A percentile compares a stretch with the other conserved stretches of the same genome.
Conservation (phyloP, 116 monocot genomes). For the Iris pallida region DNA sequence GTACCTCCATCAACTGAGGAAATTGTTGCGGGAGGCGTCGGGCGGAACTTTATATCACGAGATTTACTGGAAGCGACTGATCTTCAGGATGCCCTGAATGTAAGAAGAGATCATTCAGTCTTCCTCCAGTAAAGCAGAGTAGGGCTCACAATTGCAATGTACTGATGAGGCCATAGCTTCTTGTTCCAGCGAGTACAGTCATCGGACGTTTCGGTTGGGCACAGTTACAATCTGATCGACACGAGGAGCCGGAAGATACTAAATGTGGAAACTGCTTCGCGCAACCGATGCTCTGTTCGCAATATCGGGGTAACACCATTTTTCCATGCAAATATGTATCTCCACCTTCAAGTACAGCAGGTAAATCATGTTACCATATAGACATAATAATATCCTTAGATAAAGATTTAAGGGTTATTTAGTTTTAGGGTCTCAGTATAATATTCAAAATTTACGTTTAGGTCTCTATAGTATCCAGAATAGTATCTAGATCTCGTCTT, state of each 20-base stretch:
- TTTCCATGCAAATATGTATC: conserved; percentile 93
- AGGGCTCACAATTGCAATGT: background rate
- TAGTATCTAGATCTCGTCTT: too few species aligned
- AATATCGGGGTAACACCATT: conserved; percentile 46
- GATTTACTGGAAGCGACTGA: conserved; percentile 68
- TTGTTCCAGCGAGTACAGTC: conserved; percentile 34
- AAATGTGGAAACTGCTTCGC: conserved; percentile 84
- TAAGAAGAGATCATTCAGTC: conserved; percentile 4
- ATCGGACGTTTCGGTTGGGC: conserved; percentile 58
- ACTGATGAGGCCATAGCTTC: background rate
- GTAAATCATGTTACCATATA: conserved; percentile 14
- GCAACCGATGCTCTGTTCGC: conserved; percentile 36
- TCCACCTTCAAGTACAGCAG: conserved; percentile 74
- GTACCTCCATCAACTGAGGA: conserved; percentile 62
- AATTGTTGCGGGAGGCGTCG: conserved; percentile 51
- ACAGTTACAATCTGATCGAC: conserved; percentile 75
- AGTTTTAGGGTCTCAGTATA: too few species aligned
- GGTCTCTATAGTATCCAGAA: too few species aligned
- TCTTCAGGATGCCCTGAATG: conserved; percentile 57
- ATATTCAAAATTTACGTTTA: too few species aligned
- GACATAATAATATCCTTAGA: too few species aligned
- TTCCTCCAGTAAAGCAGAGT: too few species aligned
- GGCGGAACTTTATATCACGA: conserved; percentile 75
- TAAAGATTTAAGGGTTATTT: too few species aligned
- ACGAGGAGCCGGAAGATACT: conserved; percentile 39